Evolutionary conservation across 1,284 basidiomycete species (phyloP).

Genomic region (Microbotryomycetes sp.): DNA sequence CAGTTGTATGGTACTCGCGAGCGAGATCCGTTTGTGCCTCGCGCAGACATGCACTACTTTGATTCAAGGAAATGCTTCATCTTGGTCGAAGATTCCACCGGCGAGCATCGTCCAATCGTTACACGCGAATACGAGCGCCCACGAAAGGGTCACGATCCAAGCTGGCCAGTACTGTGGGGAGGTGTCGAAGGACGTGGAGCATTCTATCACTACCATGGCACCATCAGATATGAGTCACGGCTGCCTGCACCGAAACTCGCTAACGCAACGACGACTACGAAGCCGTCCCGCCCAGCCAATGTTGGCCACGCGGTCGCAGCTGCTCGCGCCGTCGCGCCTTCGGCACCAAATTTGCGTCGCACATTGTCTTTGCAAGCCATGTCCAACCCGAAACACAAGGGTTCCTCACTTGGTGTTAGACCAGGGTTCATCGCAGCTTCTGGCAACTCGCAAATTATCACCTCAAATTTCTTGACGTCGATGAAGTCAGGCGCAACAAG

Average conservation of each 20-base stretch:
- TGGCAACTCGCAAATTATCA: slow-evolving; percentile 88
- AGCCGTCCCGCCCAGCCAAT: not conserved
- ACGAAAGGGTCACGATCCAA: slow-evolving; percentile 41
- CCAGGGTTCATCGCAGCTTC: slow-evolving; percentile 73
- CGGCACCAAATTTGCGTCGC: slow-evolving; percentile 21
- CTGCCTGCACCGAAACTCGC: not conserved
- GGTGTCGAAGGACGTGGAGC: slow-evolving; percentile 44
- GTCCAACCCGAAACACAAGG: not conserved
- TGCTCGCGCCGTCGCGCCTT: not conserved
- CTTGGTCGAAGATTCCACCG: slow-evolving; percentile 81
- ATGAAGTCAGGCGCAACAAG: slow-evolving; percentile 38
- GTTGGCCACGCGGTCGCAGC: not conserved
- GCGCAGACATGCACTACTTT: slow-evolving; percentile 87
- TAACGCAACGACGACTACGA: not conserved
- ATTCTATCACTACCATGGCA: slow-evolving; percentile 39
- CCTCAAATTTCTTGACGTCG: slow-evolving; percentile 82
- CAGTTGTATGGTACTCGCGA: slow-evolving; percentile 77
- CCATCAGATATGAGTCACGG: slow-evolving; percentile 18
- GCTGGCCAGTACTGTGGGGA: slow-evolving; percentile 50
- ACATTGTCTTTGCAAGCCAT: slow-evolving; percentile 23
- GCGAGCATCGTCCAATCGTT: slow-evolving; percentile 57
- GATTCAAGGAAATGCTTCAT: slow-evolving; percentile 69
- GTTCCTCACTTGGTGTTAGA: not conserved
- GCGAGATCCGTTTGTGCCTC: slow-evolving; percentile 79
- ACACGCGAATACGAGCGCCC: slow-evolving; percentile 49